Percentiles rank a stretch among this genome's conserved stretches.
phyloP scores from a whole-genome alignment of 2,329 filamentous ascomycete species.

The Zasmidium citrigriseum region DNA sequence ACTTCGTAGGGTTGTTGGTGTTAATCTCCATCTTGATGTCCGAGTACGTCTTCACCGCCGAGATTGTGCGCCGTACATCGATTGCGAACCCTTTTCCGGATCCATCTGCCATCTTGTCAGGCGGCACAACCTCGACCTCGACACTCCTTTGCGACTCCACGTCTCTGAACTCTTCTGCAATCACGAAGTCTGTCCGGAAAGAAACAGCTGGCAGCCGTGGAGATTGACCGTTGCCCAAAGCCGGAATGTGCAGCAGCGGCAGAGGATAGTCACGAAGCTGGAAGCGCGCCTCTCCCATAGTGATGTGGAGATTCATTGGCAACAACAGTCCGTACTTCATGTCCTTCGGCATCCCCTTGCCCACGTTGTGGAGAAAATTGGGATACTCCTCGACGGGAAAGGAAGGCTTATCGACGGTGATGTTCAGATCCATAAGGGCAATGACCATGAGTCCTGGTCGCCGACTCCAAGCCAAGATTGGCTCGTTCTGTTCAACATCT shows the following conservation, averaged over 20 bases:
- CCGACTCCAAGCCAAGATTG: conserved; percentile 80
- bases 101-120: conserved; percentile 58
- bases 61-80: conserved; percentile 85
- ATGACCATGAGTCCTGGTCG: conserved; percentile 81
- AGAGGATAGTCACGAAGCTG: conserved; percentile 90
- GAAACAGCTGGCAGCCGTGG: conserved; percentile 78
- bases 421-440: conserved; percentile 78
- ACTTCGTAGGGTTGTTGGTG: conserved; percentile 84
- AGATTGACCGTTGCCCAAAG: conserved; percentile 76
- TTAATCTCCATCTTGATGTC: conserved; percentile 92
- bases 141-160: conserved; percentile 77
- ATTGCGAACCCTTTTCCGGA: conserved; percentile 72
- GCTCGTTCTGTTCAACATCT: conserved; percentile 79
- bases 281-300: conserved; percentile 87
- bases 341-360: conserved; percentile 93
- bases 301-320: conserved; percentile 85
- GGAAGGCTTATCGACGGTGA: conserved; percentile 87
- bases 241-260: conserved; percentile 85
- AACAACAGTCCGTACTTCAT: conserved; percentile 89
- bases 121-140: conserved; percentile 80
- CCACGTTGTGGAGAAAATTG: conserved; percentile 80
- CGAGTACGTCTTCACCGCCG: conserved; percentile 94
- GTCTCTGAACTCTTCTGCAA: conserved; percentile 89
- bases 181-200: conserved; percentile 86
- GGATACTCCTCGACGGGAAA: conserved; percentile 82